Evolutionary conservation across 179 eudicot species (phyloP), one percentile per base, ranked within the genome.

Genomic region (Spergularia azorica): DNA sequence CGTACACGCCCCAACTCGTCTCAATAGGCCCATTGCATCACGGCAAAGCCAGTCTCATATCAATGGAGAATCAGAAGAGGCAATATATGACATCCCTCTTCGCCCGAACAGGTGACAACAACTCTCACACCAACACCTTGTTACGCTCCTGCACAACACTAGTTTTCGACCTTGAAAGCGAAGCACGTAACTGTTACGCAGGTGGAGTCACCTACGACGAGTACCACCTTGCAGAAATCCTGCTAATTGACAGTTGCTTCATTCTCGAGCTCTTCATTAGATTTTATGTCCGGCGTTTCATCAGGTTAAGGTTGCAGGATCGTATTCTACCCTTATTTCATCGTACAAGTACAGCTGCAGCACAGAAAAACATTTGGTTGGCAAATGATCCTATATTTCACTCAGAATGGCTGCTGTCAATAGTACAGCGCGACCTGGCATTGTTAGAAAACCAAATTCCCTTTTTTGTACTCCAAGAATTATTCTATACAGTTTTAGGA

Each of bases 371-470:
- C 32, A 36, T 20, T 36, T 71, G 63, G 64, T 38, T 71, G 6
- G 51, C 51, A 43, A 72, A 72, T 39, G 75, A 72, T 20, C 66
- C 75, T 6, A 72, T 72, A 9, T 72, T 72, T 7, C 75, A 38
- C 12, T 72, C 75, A 58, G 66, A 72, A 12, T 72, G 75, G 75
- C 6, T 57, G 20, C 16, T 72, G 6, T 72, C 75, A 15, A 18
- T 21, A 9, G 39, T 72, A 9, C 75, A 41, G 26, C 75, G 75
- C 8, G 75, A 72, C 51, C 46, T 72, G 48, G 66, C 75, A 8
- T 18, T 72, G 51, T 46, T 72, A 36, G 75, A 72, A 41, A 72
- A 72, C 66, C 75, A 72, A n/a, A 72, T 72, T 54, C 75, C 75
- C 20, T 72, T 72, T 51, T 72, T 72, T 41, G 66, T 72, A 17